Evolutionary conservation across 1,139 yeast genomes (phyloP), one percentile per base, ranked within the genome.

Genomic region (Pichia sp.): DNA sequence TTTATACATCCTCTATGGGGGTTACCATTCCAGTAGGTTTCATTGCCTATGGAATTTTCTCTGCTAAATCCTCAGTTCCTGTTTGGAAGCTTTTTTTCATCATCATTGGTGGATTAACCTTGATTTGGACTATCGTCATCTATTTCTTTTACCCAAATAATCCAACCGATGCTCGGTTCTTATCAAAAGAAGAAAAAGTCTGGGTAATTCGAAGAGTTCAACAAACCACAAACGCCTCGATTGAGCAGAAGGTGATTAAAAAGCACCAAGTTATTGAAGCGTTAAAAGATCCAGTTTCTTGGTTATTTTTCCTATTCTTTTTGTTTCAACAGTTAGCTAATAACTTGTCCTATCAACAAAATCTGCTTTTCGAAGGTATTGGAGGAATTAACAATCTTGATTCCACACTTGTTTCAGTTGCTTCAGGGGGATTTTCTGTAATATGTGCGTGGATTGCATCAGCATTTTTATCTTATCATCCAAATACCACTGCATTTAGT

Each of bases 381-480:
- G 46, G 49, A 39, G 46, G 50, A 40, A 58, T 72, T 35, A 54
- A 66, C 27, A 67, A 64, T 49, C 59, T 75, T 44, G 66, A 66
- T 40, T 67, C 79, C 1, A 72, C 77, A 1, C 56, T 75, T 33
- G 76, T 76, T 5, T 67, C 77, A 4, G 77, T 74, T 41, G 58
- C 56, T 5, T 42, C 46, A 29, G 54, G 50, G 42, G 56, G 55
- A 4, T 53, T 47, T 45, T 45, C 50, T n/a, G 49, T 47, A 9
- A 16, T 51, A 29, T 48, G 49, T 37, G 44, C 47, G 36, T 27
- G 48, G 2, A 44, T 52, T 37, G 57, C 51, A 3, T 43, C 55
- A 4, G 39, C 42, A 4, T 42, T 54, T 52, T 44, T 47, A 33
- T 51, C 52, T 33, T 56, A 59, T 43, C 52, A 54, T 27, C 55